Base-by-base conservation (phyloP, 2,329 filamentous ascomycete species). In the Fusarium algeriense region DNA sequence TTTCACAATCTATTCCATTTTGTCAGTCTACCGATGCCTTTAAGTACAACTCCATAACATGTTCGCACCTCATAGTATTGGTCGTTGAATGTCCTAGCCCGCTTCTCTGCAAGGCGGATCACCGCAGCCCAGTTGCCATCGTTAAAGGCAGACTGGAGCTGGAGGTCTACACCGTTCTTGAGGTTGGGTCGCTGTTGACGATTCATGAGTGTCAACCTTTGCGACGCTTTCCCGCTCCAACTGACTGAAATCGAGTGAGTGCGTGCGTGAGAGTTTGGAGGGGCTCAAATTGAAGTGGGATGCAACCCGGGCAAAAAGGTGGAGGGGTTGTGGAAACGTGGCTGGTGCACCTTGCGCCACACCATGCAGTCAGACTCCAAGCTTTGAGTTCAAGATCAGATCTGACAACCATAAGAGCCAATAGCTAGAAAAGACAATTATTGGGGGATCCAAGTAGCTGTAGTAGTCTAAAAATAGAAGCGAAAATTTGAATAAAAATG, bases 81-180 rank as follows among this genome's bases (percentile, higher is more conserved):
- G 44, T 89, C 87, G 55, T 87, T 87, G 44, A 81, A 82, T 3
- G 81, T 78, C 70, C 83, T 84, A 61, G 81, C 80, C 32, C 86
- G 81, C 78, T 87, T 85, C 67, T 86, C 85, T 17, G 88, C 87
- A 17, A 89, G 81, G 32, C 84, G 86, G 30, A 85, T 80, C 57
- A 84, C 86, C 19, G 80, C 79, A 20, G 81, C 71, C 88, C 87
- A 90, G 77, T 87, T 87, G 55, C 84, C 81, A 58, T 88, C 86
- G 43, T 82, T 81, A 61, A 88, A 90, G 56, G 86, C 86, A 17
- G 83, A 82, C 79, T 88, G 85, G 13, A 90, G 81, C 80, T 87
- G 85, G 54, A 86, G 80, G 70, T 88, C 86, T 55, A 87, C 84
- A 66, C 82, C 85, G 74, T 82, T 84, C 71, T 83, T 86, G 48